Conservation (phyloP, 495 filamentous ascomycete species). For the Xylaria cubensis region DNA sequence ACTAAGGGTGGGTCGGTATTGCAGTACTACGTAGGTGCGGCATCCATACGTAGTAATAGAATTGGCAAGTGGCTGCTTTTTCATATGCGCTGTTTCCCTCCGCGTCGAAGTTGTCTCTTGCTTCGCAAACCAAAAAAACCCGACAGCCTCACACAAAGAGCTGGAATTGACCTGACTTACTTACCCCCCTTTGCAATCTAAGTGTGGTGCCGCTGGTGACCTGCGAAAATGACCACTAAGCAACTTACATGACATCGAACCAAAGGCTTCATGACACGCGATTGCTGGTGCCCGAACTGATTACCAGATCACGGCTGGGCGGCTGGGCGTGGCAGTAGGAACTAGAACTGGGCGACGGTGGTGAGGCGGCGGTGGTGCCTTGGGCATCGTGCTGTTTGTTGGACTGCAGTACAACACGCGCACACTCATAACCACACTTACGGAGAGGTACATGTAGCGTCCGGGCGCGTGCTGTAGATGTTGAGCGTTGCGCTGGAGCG, state of each 20-base stretch:
- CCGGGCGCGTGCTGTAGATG: not conserved
- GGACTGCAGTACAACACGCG: conserved; percentile 8
- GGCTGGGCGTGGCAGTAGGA: conserved; percentile 6
- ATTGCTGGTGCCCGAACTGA: conserved; percentile 9
- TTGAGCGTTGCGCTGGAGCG: conserved; percentile 7
- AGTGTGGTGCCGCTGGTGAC: conserved; percentile 8
- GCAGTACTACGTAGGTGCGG: not conserved
- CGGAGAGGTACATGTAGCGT: conserved; percentile 9
- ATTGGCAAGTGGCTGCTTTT: not conserved
- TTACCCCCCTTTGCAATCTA: not conserved
- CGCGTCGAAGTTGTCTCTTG: not conserved
- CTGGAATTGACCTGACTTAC: not conserved
- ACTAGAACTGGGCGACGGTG: not conserved
- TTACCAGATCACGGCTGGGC: conserved; percentile 15
- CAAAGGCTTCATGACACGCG: conserved; percentile 27
- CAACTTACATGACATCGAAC: conserved; percentile 1
- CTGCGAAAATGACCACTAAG: conserved; percentile 1
- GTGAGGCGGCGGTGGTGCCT: conserved; percentile 19
- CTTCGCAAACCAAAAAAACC: conserved; percentile 10
- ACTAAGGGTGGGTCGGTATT: not conserved
- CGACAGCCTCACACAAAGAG: not conserved
- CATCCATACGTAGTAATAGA: not conserved
- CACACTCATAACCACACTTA: not conserved
- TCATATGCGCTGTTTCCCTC: conserved; percentile 6
- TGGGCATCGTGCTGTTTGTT: conserved; percentile 21